phyloP scores from a whole-genome alignment of 306 rosid genomes.

The Purshia tridentata region DNA sequence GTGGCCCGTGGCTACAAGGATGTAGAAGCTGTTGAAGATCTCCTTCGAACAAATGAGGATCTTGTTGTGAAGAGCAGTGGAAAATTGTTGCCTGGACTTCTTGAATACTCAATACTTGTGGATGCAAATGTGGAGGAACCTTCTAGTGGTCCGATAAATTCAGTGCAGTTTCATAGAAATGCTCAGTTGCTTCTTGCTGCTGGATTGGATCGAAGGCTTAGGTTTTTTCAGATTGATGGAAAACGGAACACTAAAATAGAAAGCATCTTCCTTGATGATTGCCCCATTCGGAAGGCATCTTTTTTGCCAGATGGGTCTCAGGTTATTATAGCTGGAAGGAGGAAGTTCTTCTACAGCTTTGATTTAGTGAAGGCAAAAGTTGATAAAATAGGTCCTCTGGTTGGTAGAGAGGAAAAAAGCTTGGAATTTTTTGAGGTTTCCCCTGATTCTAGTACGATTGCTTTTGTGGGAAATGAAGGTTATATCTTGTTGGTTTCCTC shows the following conservation, averaged over 20 bases:
- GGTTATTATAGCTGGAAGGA: conserved; percentile 77
- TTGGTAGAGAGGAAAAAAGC: conserved; percentile 95
- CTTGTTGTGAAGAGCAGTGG: conserved; percentile 62
- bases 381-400: conserved; percentile 82
- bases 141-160: conserved; percentile 58
- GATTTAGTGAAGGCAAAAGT: conserved; percentile 78
- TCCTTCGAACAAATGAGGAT: conserved; percentile 75
- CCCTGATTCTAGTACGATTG: conserved; percentile 78
- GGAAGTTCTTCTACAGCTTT: conserved; percentile 74
- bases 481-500: conserved; percentile 83
- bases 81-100: conserved; percentile 68
- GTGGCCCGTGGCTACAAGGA: conserved; percentile 47
- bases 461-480: conserved; percentile 89
- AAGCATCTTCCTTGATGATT: conserved; percentile 82
- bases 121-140: conserved; percentile 83
- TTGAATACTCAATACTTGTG: conserved; percentile 66
- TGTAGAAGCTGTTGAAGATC: conserved; percentile 46
- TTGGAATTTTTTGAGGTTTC: conserved; percentile 84
- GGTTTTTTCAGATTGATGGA: conserved; percentile 86
- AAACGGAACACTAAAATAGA: conserved; percentile 81
- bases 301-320: conserved; percentile 91
- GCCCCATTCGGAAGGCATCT: conserved; percentile 72
- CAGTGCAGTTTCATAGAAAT: conserved; percentile 84
- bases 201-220: conserved; percentile 75
- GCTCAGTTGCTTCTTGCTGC: conserved; percentile 79